Base-by-base conservation (phyloP, 2,329 filamentous ascomycete species). In the Lachnellula willkommii region DNA sequence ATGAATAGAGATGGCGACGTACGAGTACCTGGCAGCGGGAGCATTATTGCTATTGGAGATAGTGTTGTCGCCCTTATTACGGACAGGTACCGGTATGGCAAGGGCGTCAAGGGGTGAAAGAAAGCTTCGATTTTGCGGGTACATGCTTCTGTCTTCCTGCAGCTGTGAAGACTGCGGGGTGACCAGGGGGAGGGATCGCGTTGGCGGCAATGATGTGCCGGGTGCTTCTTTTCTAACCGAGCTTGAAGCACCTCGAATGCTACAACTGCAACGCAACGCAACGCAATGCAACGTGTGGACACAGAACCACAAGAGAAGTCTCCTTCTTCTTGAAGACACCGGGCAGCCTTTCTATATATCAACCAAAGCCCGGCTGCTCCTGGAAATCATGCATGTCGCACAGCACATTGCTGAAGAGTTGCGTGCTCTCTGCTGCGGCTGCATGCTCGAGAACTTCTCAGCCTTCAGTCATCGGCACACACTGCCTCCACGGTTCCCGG, bases 31-130 rank as follows among this genome's bases (percentile, higher is more conserved):
- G 12, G 5, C 14, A 40, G 14, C 37, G 14, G 14, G 24, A 50
- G 6, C 32, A 15, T 36, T 48, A 11, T n/a, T 32, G 46, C 46
- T 26, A 32, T 15, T 45, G 42, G n/a, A 28, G 6, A 28, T 28
- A 28, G 9, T 9, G 9, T 28, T 28, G 28, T 28, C 22, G 48
- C 36, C 48, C 32, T 15, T 26, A 32, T 8, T 26, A 32, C 39
- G n/a, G 26, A 17, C 50, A 20, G 17, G 24, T 24, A 17, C 50
- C 7, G 17, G 24, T 24, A 17, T 50, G 17, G 3, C 48, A 20
- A 50, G 35, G 22, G 52, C 52, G 35, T 53, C 52, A 17, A 49
- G 45, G 24, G 52, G 52, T 11, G 52, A 49, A 22, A 53, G 52
- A 43, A 48, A 43, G 15, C 32, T 15, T 40, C 52, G 52, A 40